phyloP scores from a whole-genome alignment of 2,329 filamentous ascomycete species.

The Acrocalymma vagum region DNA sequence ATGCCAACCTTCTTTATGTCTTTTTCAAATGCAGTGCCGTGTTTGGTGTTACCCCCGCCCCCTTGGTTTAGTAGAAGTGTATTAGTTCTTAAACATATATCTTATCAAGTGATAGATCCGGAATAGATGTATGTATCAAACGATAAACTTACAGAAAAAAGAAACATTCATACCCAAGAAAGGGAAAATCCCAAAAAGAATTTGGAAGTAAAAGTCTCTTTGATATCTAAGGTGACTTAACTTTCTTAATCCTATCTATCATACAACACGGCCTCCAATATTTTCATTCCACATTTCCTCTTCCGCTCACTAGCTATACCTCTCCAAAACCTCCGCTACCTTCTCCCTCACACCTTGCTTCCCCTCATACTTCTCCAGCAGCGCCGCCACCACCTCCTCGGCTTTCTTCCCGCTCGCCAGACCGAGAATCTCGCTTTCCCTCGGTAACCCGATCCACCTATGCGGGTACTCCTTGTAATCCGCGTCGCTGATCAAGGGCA shows the following conservation, averaged over 20 bases:
- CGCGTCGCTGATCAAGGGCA: conserved; percentile 68
- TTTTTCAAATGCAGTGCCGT: too few relatives aligned
- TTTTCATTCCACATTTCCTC: too few relatives aligned
- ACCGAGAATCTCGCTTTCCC: conserved; percentile 68
- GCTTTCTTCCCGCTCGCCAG: conserved; percentile 46
- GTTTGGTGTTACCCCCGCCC: too few relatives aligned
- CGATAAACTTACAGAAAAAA: conserved; percentile 1
- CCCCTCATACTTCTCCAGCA: conserved; percentile 51
- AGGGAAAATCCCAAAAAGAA: too few relatives aligned
- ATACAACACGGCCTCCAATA: too few relatives aligned
- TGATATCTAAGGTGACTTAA: too few relatives aligned
- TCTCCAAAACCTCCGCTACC: conserved; percentile 67
- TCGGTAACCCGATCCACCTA: conserved; percentile 73
- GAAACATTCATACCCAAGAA: too few relatives aligned
- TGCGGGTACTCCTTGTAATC: conserved; percentile 81
- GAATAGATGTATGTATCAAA: not conserved
- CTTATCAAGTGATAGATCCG: not conserved
- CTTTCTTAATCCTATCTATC: too few relatives aligned
- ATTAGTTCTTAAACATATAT: too few relatives aligned
- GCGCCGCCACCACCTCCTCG: conserved; percentile 49
- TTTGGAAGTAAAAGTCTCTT: too few relatives aligned
- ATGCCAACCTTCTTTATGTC: too few relatives aligned
- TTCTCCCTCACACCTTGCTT: conserved; percentile 65
- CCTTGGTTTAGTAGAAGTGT: too few relatives aligned
- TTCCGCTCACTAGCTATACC: conserved; percentile 17